Percentiles rank a stretch among this genome's conserved stretches.
Evolutionary conservation across 2,329 filamentous ascomycete genomes (phyloP).

Genomic region (Alternaria infectoria): DNA sequence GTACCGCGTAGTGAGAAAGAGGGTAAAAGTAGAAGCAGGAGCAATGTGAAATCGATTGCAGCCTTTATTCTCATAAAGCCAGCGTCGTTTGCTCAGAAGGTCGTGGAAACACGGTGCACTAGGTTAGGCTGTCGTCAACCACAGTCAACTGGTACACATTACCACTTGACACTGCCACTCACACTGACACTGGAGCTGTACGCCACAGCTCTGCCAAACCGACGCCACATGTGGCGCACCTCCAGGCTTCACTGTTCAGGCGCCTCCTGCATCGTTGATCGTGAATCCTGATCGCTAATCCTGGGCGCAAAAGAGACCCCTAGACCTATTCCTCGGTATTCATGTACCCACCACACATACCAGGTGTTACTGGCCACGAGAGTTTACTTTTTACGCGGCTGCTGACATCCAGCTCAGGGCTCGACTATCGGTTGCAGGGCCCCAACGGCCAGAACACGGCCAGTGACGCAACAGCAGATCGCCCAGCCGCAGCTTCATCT

Average conservation of each 20-base stretch:
- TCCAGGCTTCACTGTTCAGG: not conserved
- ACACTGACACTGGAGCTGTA: not conserved
- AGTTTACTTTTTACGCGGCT: not conserved
- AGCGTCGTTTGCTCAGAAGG: conserved; percentile 22
- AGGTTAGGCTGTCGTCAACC: conserved; percentile 4
- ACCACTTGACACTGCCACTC: not conserved
- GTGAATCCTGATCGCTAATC: not conserved
- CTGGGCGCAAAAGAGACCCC: not conserved
- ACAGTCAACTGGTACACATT: not conserved
- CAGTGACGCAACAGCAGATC: conserved; percentile 13
- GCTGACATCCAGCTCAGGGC: not conserved
- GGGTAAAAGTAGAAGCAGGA: not conserved
- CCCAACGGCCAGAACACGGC: conserved; percentile 13
- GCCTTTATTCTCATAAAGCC: not conserved
- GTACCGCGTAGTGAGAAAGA: conserved; percentile 3
- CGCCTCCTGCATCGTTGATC: not conserved
- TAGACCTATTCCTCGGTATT: not conserved
- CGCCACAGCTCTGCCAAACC: not conserved
- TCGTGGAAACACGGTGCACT: conserved; percentile 22
- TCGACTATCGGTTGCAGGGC: not conserved
- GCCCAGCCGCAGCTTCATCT: conserved; percentile 8
- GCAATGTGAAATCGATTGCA: not conserved
- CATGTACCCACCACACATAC: not conserved
- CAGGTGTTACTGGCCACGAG: not conserved
- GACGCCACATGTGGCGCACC: conserved; percentile 5